Evolutionary conservation across 192 early-diverging fungal genomes (phyloP).

Genomic region (Pecoramyces ruminantium): DNA sequence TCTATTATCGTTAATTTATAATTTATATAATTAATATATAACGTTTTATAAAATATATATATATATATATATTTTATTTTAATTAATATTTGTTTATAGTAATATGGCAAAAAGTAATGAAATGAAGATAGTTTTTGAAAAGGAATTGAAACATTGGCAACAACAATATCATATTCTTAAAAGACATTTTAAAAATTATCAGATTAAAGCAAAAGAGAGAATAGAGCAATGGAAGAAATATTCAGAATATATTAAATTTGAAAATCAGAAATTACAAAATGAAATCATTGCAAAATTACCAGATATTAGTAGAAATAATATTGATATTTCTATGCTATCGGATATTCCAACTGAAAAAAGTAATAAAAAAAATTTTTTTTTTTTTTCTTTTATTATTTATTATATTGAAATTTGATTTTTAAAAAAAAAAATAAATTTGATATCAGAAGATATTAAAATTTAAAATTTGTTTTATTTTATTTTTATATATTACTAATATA

Average conservation of each 20-base stretch:
- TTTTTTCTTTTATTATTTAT: no score
- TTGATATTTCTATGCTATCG: background rate
- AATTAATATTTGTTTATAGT: no score
- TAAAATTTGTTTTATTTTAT: no score
- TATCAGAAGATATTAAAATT: no score
- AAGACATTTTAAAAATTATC: background rate
- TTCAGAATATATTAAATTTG: background rate
- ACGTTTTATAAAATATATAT: no score
- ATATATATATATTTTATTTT: constrained; percentile 1
- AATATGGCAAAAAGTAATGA: background rate
- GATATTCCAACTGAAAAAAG: background rate
- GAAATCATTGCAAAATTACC: background rate
- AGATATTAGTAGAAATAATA: background rate
- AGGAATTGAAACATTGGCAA: background rate
- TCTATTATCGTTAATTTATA: no score
- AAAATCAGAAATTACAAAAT: background rate
- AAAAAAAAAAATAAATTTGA: no score
- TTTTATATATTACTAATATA: no score
- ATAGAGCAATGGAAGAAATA: background rate
- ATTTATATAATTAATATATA: no score
- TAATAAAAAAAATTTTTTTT: background rate
- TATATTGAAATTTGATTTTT: no score
- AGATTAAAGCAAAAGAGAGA: background rate
- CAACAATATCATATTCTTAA: background rate
- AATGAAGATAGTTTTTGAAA: background rate